These are phyloP conservation scores for Tetradesmus lagerheimii DNA, from an alignment of 139 green algal species.

Conservation along the genomic window DNA sequence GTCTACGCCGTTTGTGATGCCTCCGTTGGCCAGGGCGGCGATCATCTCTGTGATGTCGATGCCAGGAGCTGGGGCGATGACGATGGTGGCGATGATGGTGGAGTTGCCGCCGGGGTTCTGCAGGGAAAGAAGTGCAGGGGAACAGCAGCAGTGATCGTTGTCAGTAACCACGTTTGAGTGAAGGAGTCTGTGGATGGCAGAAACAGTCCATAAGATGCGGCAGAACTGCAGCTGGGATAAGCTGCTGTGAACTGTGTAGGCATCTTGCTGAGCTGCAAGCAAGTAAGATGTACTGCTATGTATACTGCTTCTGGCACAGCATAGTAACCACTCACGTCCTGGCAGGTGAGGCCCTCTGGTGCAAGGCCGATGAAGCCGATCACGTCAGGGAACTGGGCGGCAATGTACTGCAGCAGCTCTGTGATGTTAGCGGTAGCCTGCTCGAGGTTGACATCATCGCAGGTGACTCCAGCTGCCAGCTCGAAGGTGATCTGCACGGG, in stretches of 20 bases:
- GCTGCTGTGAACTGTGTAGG: no score
- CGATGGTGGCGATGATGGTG: not conserved
- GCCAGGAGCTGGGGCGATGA: not conserved
- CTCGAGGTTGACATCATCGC: not conserved
- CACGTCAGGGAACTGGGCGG: not conserved
- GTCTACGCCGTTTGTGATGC: not conserved
- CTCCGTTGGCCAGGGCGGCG: not conserved
- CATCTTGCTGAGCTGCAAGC: no score
- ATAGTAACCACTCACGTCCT: not conserved
- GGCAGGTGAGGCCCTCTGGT: not conserved
- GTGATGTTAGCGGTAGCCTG: not conserved
- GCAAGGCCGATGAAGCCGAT: not conserved
- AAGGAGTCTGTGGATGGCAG: no score
- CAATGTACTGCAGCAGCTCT: not conserved
- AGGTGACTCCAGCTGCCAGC: not conserved
- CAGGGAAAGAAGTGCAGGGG: not conserved
- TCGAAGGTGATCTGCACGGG: not conserved
- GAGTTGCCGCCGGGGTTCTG: constrained; percentile 5
- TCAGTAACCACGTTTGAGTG: no score
- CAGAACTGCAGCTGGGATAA: no score
- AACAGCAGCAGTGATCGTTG: not conserved
- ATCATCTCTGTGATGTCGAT: constrained; percentile 16
- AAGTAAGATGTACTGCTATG: not conserved
- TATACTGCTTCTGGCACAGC: no score
- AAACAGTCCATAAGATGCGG: no score